These are phyloP conservation scores for Posidonia australis DNA, from an alignment of 106 monocot species.

Conservation along the genomic window DNA sequence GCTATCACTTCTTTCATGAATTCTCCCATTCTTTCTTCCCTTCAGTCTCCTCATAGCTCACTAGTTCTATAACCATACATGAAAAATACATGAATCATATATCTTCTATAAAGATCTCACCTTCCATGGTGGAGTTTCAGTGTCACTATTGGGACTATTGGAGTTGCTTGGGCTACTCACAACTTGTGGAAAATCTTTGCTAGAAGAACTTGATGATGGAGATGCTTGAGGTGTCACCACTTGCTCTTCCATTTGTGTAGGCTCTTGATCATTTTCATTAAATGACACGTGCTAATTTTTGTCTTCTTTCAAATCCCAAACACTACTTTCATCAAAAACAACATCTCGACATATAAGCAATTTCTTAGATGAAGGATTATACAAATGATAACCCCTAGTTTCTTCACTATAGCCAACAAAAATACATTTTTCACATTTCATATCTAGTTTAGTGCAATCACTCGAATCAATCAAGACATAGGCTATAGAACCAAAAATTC, in stretches of 20 bases:
- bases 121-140: not conserved
- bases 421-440: too few species aligned
- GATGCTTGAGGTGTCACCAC: not conserved
- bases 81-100: not conserved
- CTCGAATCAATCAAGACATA: slow-evolving; percentile 4
- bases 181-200: not conserved
- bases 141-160: too few species aligned
- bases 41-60: too few species aligned
- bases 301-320: not conserved
- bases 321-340: slow-evolving; percentile 6
- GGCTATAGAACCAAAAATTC: slow-evolving; percentile 6
- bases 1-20: not conserved
- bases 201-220: not conserved
- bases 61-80: not conserved
- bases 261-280: not conserved
- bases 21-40: not conserved
- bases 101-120: not conserved
- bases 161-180: too few species aligned
- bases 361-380: not conserved
- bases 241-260: not conserved
- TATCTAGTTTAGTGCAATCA: too few species aligned
- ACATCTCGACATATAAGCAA: slow-evolving; percentile 1
- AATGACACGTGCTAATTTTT: slow-evolving; percentile 1
- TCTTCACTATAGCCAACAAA: too few species aligned
- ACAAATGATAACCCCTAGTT: slow-evolving; percentile 5